These are phyloP conservation scores for Westerdykella sp. DNA, from an alignment of 2,329 filamentous ascomycete genomes.

Conservation along the genomic window DNA sequence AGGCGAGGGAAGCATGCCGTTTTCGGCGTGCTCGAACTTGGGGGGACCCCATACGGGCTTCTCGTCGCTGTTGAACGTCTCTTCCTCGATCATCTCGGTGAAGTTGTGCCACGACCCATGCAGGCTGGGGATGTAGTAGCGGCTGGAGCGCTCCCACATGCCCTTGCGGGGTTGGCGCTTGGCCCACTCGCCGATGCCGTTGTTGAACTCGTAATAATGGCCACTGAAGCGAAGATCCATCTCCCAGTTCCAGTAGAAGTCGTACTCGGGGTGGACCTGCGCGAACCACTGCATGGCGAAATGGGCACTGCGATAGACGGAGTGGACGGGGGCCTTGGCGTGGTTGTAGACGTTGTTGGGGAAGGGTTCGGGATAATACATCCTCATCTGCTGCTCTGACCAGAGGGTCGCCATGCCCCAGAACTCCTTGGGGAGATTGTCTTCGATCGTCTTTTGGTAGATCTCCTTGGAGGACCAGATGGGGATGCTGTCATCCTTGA, in stretches of 20 bases:
- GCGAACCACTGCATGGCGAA: slow-evolving; percentile 49
- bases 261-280: slow-evolving; percentile 47
- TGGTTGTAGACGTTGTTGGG: slow-evolving; percentile 67
- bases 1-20: slow-evolving; percentile 51
- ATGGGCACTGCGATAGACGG: slow-evolving; percentile 67
- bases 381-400: slow-evolving; percentile 89
- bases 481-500: slow-evolving; percentile 68
- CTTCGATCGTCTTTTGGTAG: slow-evolving; percentile 61
- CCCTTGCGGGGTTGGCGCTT: slow-evolving; percentile 64
- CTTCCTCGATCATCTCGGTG: slow-evolving; percentile 56
- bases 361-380: slow-evolving; percentile 81
- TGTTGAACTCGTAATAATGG: slow-evolving; percentile 76
- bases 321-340: slow-evolving; percentile 63
- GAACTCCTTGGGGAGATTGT: slow-evolving; percentile 76
- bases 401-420: slow-evolving; percentile 82
- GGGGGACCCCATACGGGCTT: slow-evolving; percentile 60
- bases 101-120: slow-evolving; percentile 66
- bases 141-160: slow-evolving; percentile 66
- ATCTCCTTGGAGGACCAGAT: slow-evolving; percentile 70
- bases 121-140: slow-evolving; percentile 64
- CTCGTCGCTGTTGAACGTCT: slow-evolving; percentile 44
- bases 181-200: slow-evolving; percentile 58
- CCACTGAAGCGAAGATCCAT: slow-evolving; percentile 77
- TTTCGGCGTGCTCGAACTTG: slow-evolving; percentile 36
- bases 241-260: slow-evolving; percentile 76